Evolutionary conservation across 73 alveolate genomes (phyloP).

Genomic region (Stentor roeselii): DNA sequence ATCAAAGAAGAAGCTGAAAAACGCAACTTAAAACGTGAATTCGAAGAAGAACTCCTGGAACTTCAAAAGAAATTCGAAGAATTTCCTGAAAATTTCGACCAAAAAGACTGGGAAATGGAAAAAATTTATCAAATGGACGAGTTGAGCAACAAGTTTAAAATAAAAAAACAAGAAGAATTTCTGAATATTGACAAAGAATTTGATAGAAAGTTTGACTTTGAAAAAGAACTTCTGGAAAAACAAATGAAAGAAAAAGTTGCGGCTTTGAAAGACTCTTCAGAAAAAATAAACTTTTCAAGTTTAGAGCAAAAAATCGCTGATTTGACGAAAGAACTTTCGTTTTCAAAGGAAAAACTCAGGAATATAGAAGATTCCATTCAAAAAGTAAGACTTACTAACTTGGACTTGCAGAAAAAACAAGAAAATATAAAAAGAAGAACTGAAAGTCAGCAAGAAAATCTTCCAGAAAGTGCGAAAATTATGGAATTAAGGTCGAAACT

Average conservation of each 20-base stretch:
- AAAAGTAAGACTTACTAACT: neutral
- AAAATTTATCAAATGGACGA: neutral
- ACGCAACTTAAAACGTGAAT: neutral
- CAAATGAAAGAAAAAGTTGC: neutral
- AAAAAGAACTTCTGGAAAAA: neutral
- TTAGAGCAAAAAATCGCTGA: neutral
- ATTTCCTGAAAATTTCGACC: neutral
- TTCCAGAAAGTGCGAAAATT: conserved; percentile 15
- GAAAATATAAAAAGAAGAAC: neutral
- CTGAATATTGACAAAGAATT: conserved; percentile 4
- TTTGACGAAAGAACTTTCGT: neutral
- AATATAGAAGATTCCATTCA: neutral
- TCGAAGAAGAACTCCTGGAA: neutral
- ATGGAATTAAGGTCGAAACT: neutral
- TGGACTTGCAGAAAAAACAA: neutral
- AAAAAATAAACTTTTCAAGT: neutral
- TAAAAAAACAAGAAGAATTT: neutral
- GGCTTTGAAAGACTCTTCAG: neutral
- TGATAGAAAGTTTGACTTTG: neutral
- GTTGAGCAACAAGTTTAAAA: neutral
- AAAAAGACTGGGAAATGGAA: neutral
- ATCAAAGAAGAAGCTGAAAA: neutral
- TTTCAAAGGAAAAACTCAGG: neutral
- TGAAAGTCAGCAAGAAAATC: neutral
- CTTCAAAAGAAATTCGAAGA: neutral